Percentiles rank a stretch among this genome's conserved stretches.
These are phyloP conservation scores for Aphanocladium album DNA, from an alignment of 2,329 filamentous ascomycete species.

Conservation along the genomic window DNA sequence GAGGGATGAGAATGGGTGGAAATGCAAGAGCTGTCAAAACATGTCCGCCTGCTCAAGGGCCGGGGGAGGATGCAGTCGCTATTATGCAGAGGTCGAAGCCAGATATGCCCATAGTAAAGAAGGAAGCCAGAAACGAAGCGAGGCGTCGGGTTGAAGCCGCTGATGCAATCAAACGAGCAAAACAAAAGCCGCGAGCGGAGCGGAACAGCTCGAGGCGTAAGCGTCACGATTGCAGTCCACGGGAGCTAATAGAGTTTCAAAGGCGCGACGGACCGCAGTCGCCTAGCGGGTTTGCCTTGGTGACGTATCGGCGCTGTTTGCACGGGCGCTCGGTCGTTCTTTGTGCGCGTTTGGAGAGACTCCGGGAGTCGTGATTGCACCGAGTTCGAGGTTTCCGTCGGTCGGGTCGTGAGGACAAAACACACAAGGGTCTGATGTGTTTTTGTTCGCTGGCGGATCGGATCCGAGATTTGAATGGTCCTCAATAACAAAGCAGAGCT, in stretches of 20 bases:
- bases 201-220: not conserved
- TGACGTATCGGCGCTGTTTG: not conserved
- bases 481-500: not conserved
- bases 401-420: not conserved
- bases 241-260: not conserved
- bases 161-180: not conserved
- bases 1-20: slow-evolving; percentile 13
- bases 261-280: not conserved
- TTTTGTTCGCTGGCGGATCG: not conserved
- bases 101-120: slow-evolving; percentile 22
- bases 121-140: slow-evolving; percentile 3
- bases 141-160: not conserved
- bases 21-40: slow-evolving; percentile 10
- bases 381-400: not conserved
- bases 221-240: not conserved
- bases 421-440: not conserved
- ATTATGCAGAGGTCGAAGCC: slow-evolving; percentile 17
- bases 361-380: not conserved
- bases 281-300: not conserved
- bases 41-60: slow-evolving; percentile 15
- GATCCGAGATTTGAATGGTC: not conserved
- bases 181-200: not conserved
- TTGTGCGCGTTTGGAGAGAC: not conserved
- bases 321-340: not conserved
- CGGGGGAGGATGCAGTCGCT: slow-evolving; percentile 13